These are phyloP conservation scores for Ascochyta koolunga DNA, from an alignment of 2,329 filamentous ascomycete species.

Conservation along the genomic window DNA sequence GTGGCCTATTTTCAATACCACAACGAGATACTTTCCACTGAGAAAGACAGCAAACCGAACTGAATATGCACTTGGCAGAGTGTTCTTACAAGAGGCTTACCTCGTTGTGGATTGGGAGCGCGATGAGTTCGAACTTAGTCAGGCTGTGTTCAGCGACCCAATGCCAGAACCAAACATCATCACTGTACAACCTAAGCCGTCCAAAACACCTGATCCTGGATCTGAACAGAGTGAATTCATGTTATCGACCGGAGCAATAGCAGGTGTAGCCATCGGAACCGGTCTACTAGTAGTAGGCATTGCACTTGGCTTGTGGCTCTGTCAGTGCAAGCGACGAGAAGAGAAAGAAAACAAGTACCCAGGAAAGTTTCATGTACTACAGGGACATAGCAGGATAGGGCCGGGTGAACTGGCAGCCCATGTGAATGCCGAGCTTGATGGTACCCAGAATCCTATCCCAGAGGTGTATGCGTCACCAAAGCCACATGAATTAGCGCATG, in stretches of 20 bases:
- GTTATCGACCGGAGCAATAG: conserved; percentile 47
- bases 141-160: conserved; percentile 45
- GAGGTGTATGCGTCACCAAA: not conserved
- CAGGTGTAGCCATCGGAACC: conserved; percentile 52
- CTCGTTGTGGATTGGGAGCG: conserved; percentile 57
- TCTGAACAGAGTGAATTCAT: conserved; percentile 14
- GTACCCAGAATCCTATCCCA: not conserved
- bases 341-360: not conserved
- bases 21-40: conserved; percentile 71
- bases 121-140: conserved; percentile 56
- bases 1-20: conserved; percentile 62
- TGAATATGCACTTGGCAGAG: conserved; percentile 67
- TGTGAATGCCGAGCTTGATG: not conserved
- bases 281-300: conserved; percentile 41
- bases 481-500: not conserved
- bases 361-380: not conserved
- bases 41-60: conserved; percentile 59
- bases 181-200: conserved; percentile 34
- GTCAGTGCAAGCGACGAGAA: conserved; percentile 30
- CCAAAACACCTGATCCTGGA: conserved; percentile 36
- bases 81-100: conserved; percentile 72
- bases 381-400: not conserved
- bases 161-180: conserved; percentile 39
- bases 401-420: not conserved
- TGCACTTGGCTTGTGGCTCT: conserved; percentile 42